Percentiles rank a stretch among this genome's conserved stretches.
These are phyloP conservation scores for Cyclaneusma minus DNA, from an alignment of 2,329 filamentous ascomycete species.

Conservation along the genomic window DNA sequence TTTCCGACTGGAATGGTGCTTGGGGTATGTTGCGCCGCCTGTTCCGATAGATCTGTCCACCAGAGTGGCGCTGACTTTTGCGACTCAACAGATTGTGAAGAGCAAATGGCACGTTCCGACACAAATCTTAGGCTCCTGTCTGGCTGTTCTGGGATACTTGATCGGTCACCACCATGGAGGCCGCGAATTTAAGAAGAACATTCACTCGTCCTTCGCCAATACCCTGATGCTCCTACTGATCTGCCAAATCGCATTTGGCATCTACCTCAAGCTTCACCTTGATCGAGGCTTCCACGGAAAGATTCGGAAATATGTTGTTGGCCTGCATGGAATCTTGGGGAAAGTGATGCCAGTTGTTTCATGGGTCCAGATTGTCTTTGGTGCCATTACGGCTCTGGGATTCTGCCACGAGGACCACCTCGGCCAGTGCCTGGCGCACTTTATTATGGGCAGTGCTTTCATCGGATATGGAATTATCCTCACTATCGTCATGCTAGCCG, in stretches of 20 bases:
- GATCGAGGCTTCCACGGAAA: slow-evolving; percentile 69
- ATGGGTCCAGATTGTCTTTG: slow-evolving; percentile 93
- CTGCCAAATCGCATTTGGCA: slow-evolving; percentile 61
- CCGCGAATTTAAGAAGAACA: slow-evolving; percentile 67
- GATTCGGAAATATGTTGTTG: slow-evolving; percentile 57
- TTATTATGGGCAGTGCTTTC: slow-evolving; percentile 97
- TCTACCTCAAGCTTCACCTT: slow-evolving; percentile 82
- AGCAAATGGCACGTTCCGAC: slow-evolving; percentile 90
- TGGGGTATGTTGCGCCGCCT: slow-evolving; percentile 56
- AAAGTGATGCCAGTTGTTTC: slow-evolving; percentile 74
- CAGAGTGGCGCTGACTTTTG: slow-evolving; percentile 4
- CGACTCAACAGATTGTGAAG: slow-evolving; percentile 52
- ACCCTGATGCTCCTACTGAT: slow-evolving; percentile 67
- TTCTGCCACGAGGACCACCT: slow-evolving; percentile 87
- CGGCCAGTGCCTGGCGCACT: slow-evolving; percentile 88
- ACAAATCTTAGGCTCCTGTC: slow-evolving; percentile 57
- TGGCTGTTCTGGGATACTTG: slow-evolving; percentile 76
- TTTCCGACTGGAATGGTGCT: slow-evolving; percentile 94
- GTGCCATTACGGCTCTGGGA: slow-evolving; percentile 79
- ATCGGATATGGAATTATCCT: slow-evolving; percentile 85
- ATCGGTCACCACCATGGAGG: slow-evolving; percentile 85
- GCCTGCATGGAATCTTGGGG: slow-evolving; percentile 65
- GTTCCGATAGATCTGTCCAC: background rate
- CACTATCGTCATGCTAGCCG: slow-evolving; percentile 73
- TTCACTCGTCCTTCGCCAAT: slow-evolving; percentile 69